Evolutionary conservation across 805 yeast genomes (phyloP), one percentile per base, ranked within the genome.

Genomic region (Candida ovalis): DNA sequence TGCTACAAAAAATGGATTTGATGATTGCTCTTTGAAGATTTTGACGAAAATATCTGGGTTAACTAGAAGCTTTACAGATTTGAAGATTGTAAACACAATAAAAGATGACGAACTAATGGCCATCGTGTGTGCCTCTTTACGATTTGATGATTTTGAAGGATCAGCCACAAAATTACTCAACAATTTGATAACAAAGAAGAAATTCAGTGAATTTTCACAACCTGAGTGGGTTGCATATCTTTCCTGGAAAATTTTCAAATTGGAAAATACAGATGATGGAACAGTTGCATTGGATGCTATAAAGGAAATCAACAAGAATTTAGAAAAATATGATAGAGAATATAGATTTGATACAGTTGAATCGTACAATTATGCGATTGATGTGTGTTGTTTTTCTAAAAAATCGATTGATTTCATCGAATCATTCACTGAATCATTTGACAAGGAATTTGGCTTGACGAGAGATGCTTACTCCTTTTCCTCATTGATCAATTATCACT

Each of bases 391-490:
- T 37, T 64, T 55, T 47, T 58, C 69, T 1, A 40, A 54, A 3
- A 67, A 63, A 44, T 49, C 65, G 3, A 50, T 53, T 7, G 46
- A 48, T 4, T 60, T 59, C 39, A 57, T 67, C 30, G 55, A 61
- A 23, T n/a, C 45, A 5, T 51, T 68, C 17, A 52, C 59, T 3
- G 58, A 53, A 12, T 50, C 50, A 28, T 75, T 71, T 57, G 61
- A 62, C n/a, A 43, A 54, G 2, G 58, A 58, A n/a, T 60, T 59
- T 42, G 66, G 56, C 3, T 50, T 74, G 1, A 59, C 59, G 4
- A 57, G 68, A 10, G 71, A 74, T 49, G 69, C 73, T 0, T 63
- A 65, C 15, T 62, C 73, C 9, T 69, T 61, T 44, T 61, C 70
- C 1, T 55, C 66, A 5, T 51, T 74, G 27, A 67, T 77, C 12